A percentile compares a stretch with the other conserved stretches of the same genome.
Conservation (phyloP, 1,284 basidiomycete genomes). For the Caloboletus inedulis region DNA sequence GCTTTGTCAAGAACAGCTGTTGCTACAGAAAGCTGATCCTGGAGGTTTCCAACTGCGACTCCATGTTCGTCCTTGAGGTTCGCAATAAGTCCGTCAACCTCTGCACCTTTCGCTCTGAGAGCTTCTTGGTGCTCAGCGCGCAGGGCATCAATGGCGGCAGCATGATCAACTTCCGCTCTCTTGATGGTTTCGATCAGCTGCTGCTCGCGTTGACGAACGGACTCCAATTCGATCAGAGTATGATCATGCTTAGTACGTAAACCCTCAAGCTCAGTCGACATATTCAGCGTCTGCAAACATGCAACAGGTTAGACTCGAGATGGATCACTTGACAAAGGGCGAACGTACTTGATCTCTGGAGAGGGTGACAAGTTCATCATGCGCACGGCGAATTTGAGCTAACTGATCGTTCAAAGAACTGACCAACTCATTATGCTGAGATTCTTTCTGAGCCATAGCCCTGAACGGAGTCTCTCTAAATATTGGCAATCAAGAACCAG, state of each 20-base stretch:
- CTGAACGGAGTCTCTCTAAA: conserved; percentile 37
- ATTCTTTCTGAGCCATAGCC: conserved; percentile 94
- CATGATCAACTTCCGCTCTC: conserved; percentile 48
- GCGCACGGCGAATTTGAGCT: conserved; percentile 64
- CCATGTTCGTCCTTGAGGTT: conserved; percentile 45
- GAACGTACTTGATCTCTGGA: conserved; percentile 72
- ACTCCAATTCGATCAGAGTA: conserved; percentile 50
- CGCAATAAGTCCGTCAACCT: conserved; percentile 47
- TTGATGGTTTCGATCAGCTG: conserved; percentile 51
- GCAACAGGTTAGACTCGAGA: neutral
- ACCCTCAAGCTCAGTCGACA: conserved; percentile 80
- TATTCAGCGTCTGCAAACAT: conserved; percentile 64
- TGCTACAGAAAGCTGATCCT: conserved; percentile 43
- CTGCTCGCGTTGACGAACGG: conserved; percentile 54
- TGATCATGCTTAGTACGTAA: conserved; percentile 62
- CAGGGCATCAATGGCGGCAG: conserved; percentile 47
- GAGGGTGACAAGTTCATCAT: conserved; percentile 75
- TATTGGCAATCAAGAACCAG: conserved; percentile 7
- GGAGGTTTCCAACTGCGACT: conserved; percentile 36
- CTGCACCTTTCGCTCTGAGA: conserved; percentile 48
- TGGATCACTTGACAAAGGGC: neutral
- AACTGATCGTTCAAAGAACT: conserved; percentile 70
- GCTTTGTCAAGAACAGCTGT: conserved; percentile 44
- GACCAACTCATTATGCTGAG: conserved; percentile 74
- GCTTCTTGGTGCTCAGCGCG: conserved; percentile 54